phyloP scores from a whole-genome alignment of 2,329 filamentous ascomycete genomes.

The Aspergillus novoparasiticus region DNA sequence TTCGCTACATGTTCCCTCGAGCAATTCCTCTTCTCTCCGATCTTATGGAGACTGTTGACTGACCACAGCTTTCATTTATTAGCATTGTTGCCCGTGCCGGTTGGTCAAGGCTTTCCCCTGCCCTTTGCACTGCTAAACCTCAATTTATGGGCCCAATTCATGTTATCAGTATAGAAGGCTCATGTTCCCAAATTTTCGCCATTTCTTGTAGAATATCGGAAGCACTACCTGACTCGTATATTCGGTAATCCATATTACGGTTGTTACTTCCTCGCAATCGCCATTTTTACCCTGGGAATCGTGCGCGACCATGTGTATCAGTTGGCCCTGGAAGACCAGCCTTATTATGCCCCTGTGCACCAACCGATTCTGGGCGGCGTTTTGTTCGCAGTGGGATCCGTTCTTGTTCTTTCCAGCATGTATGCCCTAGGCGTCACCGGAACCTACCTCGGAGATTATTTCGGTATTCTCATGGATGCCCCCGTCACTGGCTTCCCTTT shows the following conservation, averaged over 20 bases:
- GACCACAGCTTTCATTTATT: background rate
- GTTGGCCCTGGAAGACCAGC: conserved; percentile 74
- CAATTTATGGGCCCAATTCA: background rate
- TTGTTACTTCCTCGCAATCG: conserved; percentile 85
- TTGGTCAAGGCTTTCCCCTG: conserved; percentile 40
- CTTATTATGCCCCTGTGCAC: conserved; percentile 72
- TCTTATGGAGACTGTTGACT: background rate
- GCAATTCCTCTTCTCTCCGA: background rate
- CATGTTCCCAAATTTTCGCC: conserved; percentile 17
- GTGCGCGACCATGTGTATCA: conserved; percentile 88
- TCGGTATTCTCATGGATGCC: conserved; percentile 94
- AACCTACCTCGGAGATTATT: conserved; percentile 97
- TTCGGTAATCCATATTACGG: conserved; percentile 78
- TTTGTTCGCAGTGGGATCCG: conserved; percentile 75
- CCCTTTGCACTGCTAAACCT: conserved; percentile 6
- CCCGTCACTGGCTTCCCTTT: conserved; percentile 96
- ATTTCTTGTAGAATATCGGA: conserved; percentile 76
- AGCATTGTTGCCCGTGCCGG: conserved; percentile 84
- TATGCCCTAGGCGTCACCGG: conserved; percentile 91
- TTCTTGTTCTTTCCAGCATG: conserved; percentile 85
- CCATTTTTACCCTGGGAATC: conserved; percentile 90
- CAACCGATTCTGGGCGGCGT: conserved; percentile 66
- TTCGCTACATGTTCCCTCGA: background rate
- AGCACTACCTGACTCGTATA: conserved; percentile 82
- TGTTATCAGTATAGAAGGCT: conserved; percentile 10